phyloP scores from a whole-genome alignment of 495 filamentous ascomycete species.

The Cryomyces minteri region DNA sequence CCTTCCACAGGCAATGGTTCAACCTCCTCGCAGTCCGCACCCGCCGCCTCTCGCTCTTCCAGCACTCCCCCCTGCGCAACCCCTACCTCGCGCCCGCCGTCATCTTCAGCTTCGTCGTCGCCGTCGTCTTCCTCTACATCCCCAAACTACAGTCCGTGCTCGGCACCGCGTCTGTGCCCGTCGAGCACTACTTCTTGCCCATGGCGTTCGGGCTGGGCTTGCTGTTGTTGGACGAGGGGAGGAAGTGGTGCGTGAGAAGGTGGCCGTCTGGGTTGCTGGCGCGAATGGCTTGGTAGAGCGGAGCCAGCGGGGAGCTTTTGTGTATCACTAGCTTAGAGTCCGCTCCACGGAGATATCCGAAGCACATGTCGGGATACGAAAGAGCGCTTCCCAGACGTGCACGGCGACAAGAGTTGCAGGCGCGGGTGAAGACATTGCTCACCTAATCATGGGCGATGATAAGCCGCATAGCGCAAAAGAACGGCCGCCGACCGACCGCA shows the following conservation, averaged over 20 bases:
- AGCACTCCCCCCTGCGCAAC: slow-evolving; percentile 34
- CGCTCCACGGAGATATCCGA: too few relatives aligned
- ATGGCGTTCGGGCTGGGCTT: slow-evolving; percentile 29
- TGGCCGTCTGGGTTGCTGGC: slow-evolving; percentile 27
- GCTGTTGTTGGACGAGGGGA: slow-evolving; percentile 29
- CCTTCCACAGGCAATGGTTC: slow-evolving; percentile 34
- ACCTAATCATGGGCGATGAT: too few relatives aligned
- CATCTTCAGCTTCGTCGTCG: slow-evolving; percentile 27
- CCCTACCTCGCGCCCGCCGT: slow-evolving; percentile 28
- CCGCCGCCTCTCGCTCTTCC: slow-evolving; percentile 29
- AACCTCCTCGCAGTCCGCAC: slow-evolving; percentile 31
- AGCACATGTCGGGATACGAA: too few relatives aligned
- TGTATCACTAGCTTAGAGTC: too few relatives aligned
- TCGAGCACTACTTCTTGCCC: slow-evolving; percentile 33
- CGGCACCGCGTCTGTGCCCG: slow-evolving; percentile 27
- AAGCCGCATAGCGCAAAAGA: too few relatives aligned
- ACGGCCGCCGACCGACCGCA: too few relatives aligned
- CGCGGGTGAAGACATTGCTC: too few relatives aligned
- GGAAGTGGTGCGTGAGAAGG: slow-evolving; percentile 26
- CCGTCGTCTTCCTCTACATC: slow-evolving; percentile 32
- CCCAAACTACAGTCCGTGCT: slow-evolving; percentile 30
- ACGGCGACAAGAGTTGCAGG: too few relatives aligned
- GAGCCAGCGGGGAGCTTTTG: too few relatives aligned
- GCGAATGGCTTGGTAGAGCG: slow-evolving; percentile 25
- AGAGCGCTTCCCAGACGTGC: too few relatives aligned